Evolutionary conservation across 495 filamentous ascomycete genomes (phyloP).

Genomic region (Hypoxylon lienhwacheense): DNA sequence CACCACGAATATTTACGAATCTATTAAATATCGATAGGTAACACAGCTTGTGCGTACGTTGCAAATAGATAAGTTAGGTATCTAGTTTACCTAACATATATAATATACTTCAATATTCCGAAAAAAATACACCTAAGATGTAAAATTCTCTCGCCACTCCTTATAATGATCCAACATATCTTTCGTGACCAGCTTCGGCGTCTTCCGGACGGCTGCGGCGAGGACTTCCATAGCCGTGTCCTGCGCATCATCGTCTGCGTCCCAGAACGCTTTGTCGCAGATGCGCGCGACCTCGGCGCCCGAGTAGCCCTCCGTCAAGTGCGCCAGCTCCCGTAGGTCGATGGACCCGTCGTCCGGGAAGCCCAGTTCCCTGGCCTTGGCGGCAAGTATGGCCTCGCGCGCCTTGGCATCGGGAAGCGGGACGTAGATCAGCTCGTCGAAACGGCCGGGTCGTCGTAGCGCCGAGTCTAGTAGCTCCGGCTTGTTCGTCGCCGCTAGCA

Average conservation of each 20-base stretch:
- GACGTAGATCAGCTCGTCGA: constrained; percentile 90
- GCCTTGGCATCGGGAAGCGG: constrained; percentile 77
- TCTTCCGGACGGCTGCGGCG: constrained; percentile 60
- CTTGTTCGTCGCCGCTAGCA: constrained; percentile 93
- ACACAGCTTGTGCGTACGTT: no score
- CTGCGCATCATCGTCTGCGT: constrained; percentile 33
- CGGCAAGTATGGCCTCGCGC: constrained; percentile 71
- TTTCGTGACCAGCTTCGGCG: constrained; percentile 68
- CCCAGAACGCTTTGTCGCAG: constrained; percentile 59
- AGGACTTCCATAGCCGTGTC: constrained; percentile 63
- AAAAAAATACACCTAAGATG: constrained; percentile 3
- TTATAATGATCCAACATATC: constrained; percentile 68
- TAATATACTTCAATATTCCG: constrained; percentile 1
- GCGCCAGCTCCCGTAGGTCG: constrained; percentile 65
- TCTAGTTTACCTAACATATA: no score
- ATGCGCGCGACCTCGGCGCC: constrained; percentile 87
- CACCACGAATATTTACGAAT: no score
- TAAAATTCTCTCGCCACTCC: constrained; percentile 58
- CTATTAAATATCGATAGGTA: no score
- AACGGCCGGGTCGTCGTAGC: constrained; percentile 81
- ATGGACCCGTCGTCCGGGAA: constrained; percentile 57
- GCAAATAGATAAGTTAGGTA: no score
- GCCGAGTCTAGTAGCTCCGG: constrained; percentile 87
- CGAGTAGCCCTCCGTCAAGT: constrained; percentile 75
- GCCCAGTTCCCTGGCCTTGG: constrained; percentile 40